Base-by-base conservation (phyloP, 225 moss, liverwort and hornwort species). In the Antitrichia curtipendula region DNA sequence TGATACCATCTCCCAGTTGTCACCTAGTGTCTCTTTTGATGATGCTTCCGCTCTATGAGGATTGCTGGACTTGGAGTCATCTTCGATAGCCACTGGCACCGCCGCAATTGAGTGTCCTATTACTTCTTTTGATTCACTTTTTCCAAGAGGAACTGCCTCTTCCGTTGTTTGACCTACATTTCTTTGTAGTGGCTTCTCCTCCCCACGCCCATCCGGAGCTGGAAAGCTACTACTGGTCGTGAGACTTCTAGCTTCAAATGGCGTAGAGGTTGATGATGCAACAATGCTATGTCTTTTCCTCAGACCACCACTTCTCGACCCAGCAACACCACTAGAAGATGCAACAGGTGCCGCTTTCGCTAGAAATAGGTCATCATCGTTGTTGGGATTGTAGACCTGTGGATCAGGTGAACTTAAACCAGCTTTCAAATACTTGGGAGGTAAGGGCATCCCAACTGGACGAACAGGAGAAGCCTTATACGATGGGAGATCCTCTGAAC, bases 1-100 rank as follows among this genome's bases (percentile, higher is more conserved):
- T 56, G 91, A 89, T 53, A 93, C 91, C 69, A 93, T 89, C 87
- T 93, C 93, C 93, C 93, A 93, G 38, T 86, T 91, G 79, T 93
- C 93, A 82, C 88, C 89, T 61, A 93, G 66, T 56, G 68, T 86
- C 86, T 90, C 91, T 77, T 88, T 93, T 34, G 87, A 84, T 82
- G 85, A 84, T 86, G 88, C 49, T 79, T 85, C 85, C 32, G 70
- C 61, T 72, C 54, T 80, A 53, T 64, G 75, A 86, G 90, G 60
- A 80, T 40, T 85, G 32, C n/a, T 57, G 58, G 78, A 81, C 86
- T 87, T 78, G 2, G 82, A 23, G 60, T 85, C 87, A 66, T 89
- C 89, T 49, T 88, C 71, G 49, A 58, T 19, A 72, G 80, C 83
- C 56, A 86, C 76, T 71, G 69, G 84, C 72, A 53, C 34, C 31